These are phyloP conservation scores for Paspalum vaginatum DNA, from an alignment of 176 grass and related monocot species.

Conservation along the genomic window DNA sequence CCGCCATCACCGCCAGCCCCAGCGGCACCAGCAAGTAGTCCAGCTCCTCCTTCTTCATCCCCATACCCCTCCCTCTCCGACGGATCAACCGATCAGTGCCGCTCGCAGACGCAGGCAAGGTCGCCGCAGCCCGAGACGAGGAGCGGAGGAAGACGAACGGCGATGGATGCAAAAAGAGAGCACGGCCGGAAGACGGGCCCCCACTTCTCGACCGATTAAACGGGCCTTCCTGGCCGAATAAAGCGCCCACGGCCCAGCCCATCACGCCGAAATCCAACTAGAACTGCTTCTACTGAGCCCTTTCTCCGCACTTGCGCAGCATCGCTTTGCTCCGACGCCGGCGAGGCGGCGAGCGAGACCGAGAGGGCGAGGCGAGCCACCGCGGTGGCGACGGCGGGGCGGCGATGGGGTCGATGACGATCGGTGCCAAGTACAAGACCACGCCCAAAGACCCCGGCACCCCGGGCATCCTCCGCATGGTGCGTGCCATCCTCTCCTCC, in stretches of 20 bases:
- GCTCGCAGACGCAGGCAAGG: no score
- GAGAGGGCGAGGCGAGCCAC: neutral
- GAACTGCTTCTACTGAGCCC: neutral
- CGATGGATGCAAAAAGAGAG: neutral
- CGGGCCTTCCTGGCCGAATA: neutral
- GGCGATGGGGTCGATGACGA: slow-evolving; percentile 53
- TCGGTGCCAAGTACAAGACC: slow-evolving; percentile 81
- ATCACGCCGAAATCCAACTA: neutral
- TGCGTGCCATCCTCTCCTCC: slow-evolving; percentile 22
- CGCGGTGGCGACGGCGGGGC: neutral
- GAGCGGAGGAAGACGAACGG: neutral
- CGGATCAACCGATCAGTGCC: neutral
- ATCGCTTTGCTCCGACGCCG: slow-evolving; percentile 19
- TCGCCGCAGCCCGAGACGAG: neutral
- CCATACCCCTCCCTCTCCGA: neutral
- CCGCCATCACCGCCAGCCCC: slow-evolving; percentile 39
- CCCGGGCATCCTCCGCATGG: slow-evolving; percentile 84
- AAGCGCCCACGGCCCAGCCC: neutral
- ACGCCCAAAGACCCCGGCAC: slow-evolving; percentile 79
- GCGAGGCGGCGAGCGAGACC: slow-evolving; percentile 31
- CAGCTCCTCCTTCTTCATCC: slow-evolving; percentile 47
- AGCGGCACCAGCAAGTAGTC: slow-evolving; percentile 53
- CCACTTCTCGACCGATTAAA: neutral
- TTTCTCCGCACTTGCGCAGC: slow-evolving; percentile 14
- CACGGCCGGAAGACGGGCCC: neutral